Base-by-base conservation (phyloP, 371 early-diverging fungal species). In the Mucor sp. region DNA sequence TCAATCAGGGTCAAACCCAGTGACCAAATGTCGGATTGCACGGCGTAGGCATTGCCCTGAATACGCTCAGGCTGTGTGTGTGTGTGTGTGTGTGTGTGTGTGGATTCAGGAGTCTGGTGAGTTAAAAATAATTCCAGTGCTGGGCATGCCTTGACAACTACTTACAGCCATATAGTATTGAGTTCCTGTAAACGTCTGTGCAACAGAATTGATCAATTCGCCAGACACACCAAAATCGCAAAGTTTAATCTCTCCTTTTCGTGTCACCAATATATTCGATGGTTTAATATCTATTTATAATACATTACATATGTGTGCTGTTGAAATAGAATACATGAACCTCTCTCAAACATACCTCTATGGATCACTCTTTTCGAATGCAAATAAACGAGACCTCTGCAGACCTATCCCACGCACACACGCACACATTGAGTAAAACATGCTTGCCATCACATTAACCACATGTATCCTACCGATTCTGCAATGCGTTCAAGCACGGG, bases 61-160 rank as follows among this genome's bases (percentile, higher is more conserved):
- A 99, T 98, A 37, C 99, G 91, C 73, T 99, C 99, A 62, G 99
- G 99, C 89, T 87, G 87, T n/a, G n/a, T n/a, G n/a, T n/a, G n/a
- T n/a, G n/a, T n/a, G n/a, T n/a, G n/a, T n/a, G n/a, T n/a, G n/a
- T n/a, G n/a, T n/a, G n/a, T n/a, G n/a, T n/a, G n/a, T n/a, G n/a
- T 78, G 77, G 28, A 75, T 50, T 58, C 17, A 47, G 58, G n/a
- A 65, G 39, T 43, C 12, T 37, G 4, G 9, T 25, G 1, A 17
- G 19, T 60, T 43, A 43, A 25, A 60, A 17, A 43, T 25, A 60
- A 53, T 4, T 14, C 14, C 27, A 53, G 27, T 53, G 15, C 15
- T 53, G 37, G 37, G 12, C 27, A 27, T 25, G 61, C 27, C 27
- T 27, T 41, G 12, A n/a, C n/a, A n/a, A n/a, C n/a, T 15, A 87